These are phyloP conservation scores for Wallacemonas sp. DNA, from an alignment of 208 protist species.

Conservation along the genomic window DNA sequence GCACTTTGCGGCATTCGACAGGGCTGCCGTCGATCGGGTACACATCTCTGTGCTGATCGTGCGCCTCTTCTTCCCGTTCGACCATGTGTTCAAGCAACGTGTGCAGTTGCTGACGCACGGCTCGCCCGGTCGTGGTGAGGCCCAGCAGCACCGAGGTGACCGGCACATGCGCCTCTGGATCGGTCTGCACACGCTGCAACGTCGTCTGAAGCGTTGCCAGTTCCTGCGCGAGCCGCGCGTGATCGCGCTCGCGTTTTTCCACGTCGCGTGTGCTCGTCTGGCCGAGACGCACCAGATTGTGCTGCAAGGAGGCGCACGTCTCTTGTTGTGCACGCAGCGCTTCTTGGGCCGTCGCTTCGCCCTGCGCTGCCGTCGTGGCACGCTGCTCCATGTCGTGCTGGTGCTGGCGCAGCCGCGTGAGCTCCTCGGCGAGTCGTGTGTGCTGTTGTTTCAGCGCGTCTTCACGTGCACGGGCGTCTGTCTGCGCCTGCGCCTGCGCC, in stretches of 20 bases:
- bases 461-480: constrained; percentile 20
- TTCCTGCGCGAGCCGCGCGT: constrained; percentile 11
- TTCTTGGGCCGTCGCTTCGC: neutral
- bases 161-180: constrained; percentile 1
- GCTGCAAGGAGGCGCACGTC: constrained; percentile 12
- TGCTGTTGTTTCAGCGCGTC: constrained; percentile 27
- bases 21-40: no score
- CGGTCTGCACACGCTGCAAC: neutral
- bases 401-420: constrained; percentile 14
- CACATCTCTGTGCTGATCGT: neutral
- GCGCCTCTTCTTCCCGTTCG: neutral
- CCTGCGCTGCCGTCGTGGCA: neutral
- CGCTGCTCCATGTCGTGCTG: constrained; percentile 21
- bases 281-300: constrained; percentile 3
- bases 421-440: neutral
- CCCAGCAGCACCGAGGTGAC: constrained; percentile 1
- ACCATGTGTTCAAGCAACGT: neutral
- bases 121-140: neutral
- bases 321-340: constrained; percentile 6
- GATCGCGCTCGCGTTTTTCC: constrained; percentile 1
- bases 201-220: neutral
- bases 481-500: constrained; percentile 16
- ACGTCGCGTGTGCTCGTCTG: neutral
- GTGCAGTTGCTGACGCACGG: constrained; percentile 2
- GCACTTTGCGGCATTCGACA: neutral